Evolutionary conservation across 768 basidiomycete genomes (phyloP), one percentile per base, ranked within the genome.

Genomic region (Ramaria rubella): DNA sequence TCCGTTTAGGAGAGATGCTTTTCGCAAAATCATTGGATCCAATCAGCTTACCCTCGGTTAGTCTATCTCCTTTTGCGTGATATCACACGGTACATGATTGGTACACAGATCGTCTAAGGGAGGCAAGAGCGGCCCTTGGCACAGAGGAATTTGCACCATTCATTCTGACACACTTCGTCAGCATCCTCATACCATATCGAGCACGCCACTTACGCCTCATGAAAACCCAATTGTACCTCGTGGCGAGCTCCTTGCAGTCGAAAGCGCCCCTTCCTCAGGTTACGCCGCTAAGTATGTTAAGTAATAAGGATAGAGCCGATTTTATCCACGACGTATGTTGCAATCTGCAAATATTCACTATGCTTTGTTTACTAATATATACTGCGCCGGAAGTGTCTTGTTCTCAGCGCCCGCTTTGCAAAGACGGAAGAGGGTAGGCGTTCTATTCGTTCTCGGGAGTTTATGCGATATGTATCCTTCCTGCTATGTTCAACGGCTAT

Each of bases 31-130:
- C 31, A 58, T 68, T 24, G 59, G 60, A 9, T 51, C 61, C 1
- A 64, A 63, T 43, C 67, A 68, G 57, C 54, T 63, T 26, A 59
- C 66, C n/a, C 51, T 67, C n/a, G 66, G 62, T 59, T n/a, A 24
- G 42, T 17, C 15, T 19, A 43, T 26, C n/a, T n/a, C n/a, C n/a
- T n/a, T n/a, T n/a, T n/a, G n/a, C n/a, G n/a, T n/a, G n/a, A n/a
- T n/a, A n/a, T n/a, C n/a, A n/a, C n/a, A n/a, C n/a, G n/a, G n/a
- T n/a, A n/a, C n/a, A n/a, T n/a, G n/a, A n/a, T n/a, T n/a, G n/a
- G n/a, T n/a, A 34, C 24, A 23, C 43, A 58, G 61, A 65, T 29
- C 58, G 64, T 6, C 49, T 61, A 48, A 45, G 61, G 21, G 64
- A 65, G 36, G 57, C 59, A 24, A 54, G 64, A 5, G 49, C 54